Conservation (phyloP, 2,329 filamentous ascomycete genomes). For the Pseudofabraea citricarpa region DNA sequence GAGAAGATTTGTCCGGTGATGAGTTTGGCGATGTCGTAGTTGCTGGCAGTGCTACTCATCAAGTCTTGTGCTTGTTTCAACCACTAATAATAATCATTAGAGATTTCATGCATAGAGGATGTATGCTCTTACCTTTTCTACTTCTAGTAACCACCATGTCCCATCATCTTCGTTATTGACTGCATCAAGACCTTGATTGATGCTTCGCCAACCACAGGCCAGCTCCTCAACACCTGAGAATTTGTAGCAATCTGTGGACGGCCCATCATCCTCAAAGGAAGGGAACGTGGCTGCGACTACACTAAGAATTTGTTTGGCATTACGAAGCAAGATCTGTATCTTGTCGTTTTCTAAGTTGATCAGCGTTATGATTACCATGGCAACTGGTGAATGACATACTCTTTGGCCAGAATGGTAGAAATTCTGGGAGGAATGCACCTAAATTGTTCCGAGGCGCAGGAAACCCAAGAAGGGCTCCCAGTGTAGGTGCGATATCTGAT, state of each 20-base stretch:
- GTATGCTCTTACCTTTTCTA: conserved; percentile 34
- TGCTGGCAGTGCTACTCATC: conserved; percentile 87
- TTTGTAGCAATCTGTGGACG: conserved; percentile 15
- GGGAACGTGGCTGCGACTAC: conserved; percentile 73
- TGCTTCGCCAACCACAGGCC: conserved; percentile 62
- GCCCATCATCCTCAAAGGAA: conserved; percentile 36
- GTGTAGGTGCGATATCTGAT: conserved; percentile 85
- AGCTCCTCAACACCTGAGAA: conserved; percentile 45
- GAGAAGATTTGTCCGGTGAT: conserved; percentile 38
- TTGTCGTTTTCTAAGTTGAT: conserved; percentile 42
- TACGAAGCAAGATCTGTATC: conserved; percentile 66
- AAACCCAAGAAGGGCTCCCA: conserved; percentile 82
- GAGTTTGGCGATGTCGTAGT: conserved; percentile 73
- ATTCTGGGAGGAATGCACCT: conserved; percentile 75
- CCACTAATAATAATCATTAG: conserved; percentile 27
- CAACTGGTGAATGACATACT: conserved; percentile 36
- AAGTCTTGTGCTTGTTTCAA: conserved; percentile 55
- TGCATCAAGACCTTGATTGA: conserved; percentile 23
- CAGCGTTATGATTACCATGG: conserved; percentile 8
- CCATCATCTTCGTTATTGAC: conserved; percentile 24
- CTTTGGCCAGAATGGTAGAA: conserved; percentile 71
- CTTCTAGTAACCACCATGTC: conserved; percentile 36
- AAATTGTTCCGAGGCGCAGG: conserved; percentile 87
- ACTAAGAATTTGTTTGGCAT: conserved; percentile 73
- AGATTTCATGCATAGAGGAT: conserved; percentile 6